These are phyloP conservation scores for Pythium volutum DNA, from an alignment of 352 stramenopile genomes.

Conservation along the genomic window DNA sequence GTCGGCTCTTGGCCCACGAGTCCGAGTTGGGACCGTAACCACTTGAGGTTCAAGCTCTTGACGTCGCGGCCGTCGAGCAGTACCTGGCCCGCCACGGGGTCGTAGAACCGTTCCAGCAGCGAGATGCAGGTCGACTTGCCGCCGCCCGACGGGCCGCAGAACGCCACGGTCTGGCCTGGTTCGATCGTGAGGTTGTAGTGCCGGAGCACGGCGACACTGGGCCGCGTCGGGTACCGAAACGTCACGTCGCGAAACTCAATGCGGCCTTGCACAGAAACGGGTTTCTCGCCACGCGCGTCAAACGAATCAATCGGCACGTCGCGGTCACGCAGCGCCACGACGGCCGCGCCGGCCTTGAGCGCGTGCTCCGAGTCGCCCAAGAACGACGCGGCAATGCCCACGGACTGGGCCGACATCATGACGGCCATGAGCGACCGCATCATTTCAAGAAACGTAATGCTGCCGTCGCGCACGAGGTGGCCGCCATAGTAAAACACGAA, in stretches of 20 bases:
- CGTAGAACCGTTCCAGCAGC: conserved; percentile 43
- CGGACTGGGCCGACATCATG: conserved; percentile 34
- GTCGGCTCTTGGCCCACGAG: conserved; percentile 11
- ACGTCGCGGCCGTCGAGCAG: conserved; percentile 36
- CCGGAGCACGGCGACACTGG: conserved; percentile 26
- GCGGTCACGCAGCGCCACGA: conserved; percentile 29
- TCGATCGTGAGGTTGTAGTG: conserved; percentile 33
- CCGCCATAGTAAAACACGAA: conserved; percentile 63
- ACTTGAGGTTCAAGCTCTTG: conserved; percentile 30
- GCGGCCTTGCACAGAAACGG: conserved; percentile 27
- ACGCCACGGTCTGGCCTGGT: conserved; percentile 22
- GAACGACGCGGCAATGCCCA: conserved; percentile 33
- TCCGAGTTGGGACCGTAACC: not conserved
- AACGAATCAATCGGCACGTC: conserved; percentile 24
- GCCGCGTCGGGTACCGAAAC: conserved; percentile 43
- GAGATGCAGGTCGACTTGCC: conserved; percentile 39
- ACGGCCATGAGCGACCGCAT: conserved; percentile 42
- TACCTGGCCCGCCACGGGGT: conserved; percentile 30
- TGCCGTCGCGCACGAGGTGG: conserved; percentile 35
- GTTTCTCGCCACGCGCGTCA: conserved; percentile 19
- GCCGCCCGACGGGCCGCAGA: conserved; percentile 35
- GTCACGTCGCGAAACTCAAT: conserved; percentile 37
- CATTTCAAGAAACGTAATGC: conserved; percentile 44
- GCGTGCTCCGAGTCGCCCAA: conserved; percentile 26
- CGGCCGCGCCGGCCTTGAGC: conserved; percentile 25